Percentiles rank a stretch among this genome's conserved stretches.
phyloP scores from a whole-genome alignment of 345 rosid genomes.

The Murraya paniculata region DNA sequence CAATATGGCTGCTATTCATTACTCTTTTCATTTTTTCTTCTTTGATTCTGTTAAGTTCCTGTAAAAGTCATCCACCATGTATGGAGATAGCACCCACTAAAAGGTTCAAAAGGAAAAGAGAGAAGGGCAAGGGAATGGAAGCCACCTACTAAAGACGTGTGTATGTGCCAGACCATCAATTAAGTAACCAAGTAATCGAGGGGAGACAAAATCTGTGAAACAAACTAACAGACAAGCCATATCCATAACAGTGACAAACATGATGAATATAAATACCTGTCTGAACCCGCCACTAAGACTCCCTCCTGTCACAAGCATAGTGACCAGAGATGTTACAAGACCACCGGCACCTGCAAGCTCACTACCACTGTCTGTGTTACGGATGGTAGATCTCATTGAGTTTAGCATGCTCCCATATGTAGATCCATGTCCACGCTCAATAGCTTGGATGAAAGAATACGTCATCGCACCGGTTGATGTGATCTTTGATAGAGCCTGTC shows the following conservation, averaged over 20 bases:
- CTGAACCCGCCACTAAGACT: slow-evolving; percentile 33
- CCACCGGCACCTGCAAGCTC: slow-evolving; percentile 41
- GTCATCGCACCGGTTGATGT: slow-evolving; percentile 97
- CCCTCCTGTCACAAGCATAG: slow-evolving; percentile 59
- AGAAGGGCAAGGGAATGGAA: background rate
- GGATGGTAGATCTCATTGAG: slow-evolving; percentile 76
- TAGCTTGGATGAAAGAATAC: slow-evolving; percentile 79
- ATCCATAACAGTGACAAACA: background rate
- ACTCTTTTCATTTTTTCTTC: background rate
- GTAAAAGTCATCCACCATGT: background rate
- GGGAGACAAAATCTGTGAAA: background rate
- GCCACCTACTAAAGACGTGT: background rate
- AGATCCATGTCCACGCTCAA: slow-evolving; percentile 63
- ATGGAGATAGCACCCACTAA: slow-evolving; percentile 2
- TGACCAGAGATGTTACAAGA: slow-evolving; percentile 49
- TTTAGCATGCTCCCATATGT: slow-evolving; percentile 69
- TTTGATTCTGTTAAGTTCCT: background rate
- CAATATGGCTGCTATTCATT: background rate
- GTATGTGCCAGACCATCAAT: background rate
- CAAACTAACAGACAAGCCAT: background rate
- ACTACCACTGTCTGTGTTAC: slow-evolving; percentile 22
- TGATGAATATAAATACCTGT: slow-evolving; percentile 34
- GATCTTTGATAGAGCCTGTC: slow-evolving; percentile 63
- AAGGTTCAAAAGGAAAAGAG: background rate
- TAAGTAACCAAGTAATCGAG: background rate